Evolutionary conservation across 176 grass and related monocot species (phyloP).

Genomic region (Zizania latifolia): DNA sequence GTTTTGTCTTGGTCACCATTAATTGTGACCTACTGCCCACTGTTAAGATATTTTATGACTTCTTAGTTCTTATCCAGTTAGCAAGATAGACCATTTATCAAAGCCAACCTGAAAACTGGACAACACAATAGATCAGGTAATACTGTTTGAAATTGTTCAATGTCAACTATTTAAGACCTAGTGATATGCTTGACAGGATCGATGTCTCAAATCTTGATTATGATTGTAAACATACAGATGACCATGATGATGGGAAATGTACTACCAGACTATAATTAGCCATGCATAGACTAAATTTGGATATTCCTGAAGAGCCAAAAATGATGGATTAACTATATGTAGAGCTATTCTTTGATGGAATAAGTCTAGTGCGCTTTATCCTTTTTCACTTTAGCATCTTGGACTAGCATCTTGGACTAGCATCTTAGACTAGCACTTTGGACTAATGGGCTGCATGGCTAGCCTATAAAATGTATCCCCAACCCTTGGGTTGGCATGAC

Average conservation of each 20-base stretch:
- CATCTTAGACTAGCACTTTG: too few species aligned
- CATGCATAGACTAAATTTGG: not conserved
- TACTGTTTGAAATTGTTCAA: not conserved
- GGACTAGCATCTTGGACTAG: too few species aligned
- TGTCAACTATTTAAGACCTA: not conserved
- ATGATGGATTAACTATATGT: not conserved
- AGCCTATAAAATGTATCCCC: too few species aligned
- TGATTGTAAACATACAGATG: not conserved
- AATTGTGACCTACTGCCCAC: not conserved
- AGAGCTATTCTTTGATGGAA: not conserved
- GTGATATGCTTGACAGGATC: not conserved
- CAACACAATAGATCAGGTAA: not conserved
- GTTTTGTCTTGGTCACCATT: not conserved
- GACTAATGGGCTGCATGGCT: too few species aligned
- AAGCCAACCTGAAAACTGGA: not conserved
- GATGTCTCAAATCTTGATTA: not conserved
- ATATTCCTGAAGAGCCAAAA: not conserved
- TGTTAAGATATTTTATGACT: not conserved
- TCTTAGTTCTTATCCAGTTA: not conserved
- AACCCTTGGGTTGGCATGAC: too few species aligned
- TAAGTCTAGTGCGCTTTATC: too few species aligned
- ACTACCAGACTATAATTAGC: not conserved
- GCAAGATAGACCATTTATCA: not conserved
- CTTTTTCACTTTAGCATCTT: too few species aligned
- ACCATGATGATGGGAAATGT: not conserved